These are phyloP conservation scores for Colletotrichum eremochloae DNA, from an alignment of 2,329 filamentous ascomycete species.

Conservation along the genomic window DNA sequence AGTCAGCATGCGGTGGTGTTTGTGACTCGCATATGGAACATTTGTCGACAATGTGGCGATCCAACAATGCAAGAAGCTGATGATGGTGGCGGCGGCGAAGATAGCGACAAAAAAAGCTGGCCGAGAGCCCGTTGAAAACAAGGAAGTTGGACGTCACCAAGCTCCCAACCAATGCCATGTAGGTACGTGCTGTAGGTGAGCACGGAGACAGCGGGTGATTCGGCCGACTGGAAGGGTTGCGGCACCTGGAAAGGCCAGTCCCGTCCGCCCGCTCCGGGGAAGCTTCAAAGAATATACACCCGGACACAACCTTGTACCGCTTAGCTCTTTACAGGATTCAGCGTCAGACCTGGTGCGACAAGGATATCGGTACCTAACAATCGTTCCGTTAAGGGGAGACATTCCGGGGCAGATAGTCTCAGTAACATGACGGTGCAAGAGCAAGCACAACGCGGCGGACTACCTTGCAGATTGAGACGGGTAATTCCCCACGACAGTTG, in stretches of 20 bases:
- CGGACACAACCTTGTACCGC: constrained; percentile 15
- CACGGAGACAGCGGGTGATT: constrained; percentile 22
- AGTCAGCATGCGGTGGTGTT: constrained; percentile 31
- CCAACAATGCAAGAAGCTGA: constrained; percentile 33
- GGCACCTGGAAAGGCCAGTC: constrained; percentile 29
- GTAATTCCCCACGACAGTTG: constrained; percentile 5
- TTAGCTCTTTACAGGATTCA: constrained; percentile 18
- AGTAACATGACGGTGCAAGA: neutral
- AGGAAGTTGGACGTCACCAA: neutral
- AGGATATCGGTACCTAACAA: constrained; percentile 14
- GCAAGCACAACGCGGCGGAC: constrained; percentile 4
- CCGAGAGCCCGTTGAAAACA: neutral
- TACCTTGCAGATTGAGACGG: neutral
- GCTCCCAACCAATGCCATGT: neutral
- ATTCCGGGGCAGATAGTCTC: neutral
- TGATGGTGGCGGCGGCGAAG: constrained; percentile 1
- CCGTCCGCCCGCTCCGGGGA: constrained; percentile 38
- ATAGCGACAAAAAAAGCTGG: neutral
- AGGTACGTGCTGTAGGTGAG: neutral
- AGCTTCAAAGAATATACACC: constrained; percentile 24
- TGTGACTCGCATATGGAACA: constrained; percentile 38
- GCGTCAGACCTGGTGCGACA: constrained; percentile 21
- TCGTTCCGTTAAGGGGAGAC: neutral
- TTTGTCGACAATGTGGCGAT: constrained; percentile 36
- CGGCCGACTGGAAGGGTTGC: constrained; percentile 33